These are phyloP conservation scores for Rubia peregrina DNA, from an alignment of 305 asterid species.

Conservation along the genomic window DNA sequence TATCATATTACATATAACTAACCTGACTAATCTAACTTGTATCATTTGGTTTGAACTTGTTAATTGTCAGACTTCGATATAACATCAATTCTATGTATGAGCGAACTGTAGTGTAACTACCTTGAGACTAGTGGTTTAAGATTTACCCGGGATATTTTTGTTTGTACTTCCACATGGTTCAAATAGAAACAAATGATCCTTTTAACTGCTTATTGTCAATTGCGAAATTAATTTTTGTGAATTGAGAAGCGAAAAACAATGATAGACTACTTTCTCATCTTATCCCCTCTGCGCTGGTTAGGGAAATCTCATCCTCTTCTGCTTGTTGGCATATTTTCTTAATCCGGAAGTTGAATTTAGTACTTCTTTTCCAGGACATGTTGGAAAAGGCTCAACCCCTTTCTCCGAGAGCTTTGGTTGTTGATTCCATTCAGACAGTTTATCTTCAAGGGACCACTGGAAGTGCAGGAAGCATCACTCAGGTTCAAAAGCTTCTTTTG, in stretches of 20 bases:
- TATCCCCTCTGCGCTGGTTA: not conserved
- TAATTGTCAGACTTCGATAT: too few relatives aligned
- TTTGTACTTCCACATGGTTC: not conserved
- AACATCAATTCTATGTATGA: not conserved
- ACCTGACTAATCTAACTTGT: not conserved
- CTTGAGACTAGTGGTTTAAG: not conserved
- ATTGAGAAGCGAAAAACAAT: not conserved
- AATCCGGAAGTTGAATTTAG: not conserved
- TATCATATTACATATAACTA: not conserved
- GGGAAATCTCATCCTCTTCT: not conserved
- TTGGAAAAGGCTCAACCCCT: constrained; percentile 59
- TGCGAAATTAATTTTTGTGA: not conserved
- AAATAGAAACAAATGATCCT: not conserved
- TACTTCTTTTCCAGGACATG: constrained; percentile 53
- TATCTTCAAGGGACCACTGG: constrained; percentile 72
- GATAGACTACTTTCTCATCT: not conserved
- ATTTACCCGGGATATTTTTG: not conserved
- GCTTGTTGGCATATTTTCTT: not conserved
- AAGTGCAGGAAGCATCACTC: constrained; percentile 71
- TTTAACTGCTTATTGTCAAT: not conserved
- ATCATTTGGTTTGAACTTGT: constrained; percentile 1
- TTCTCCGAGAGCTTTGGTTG: constrained; percentile 56
- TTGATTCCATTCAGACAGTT: constrained; percentile 96
- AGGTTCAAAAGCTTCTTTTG: constrained; percentile 44
- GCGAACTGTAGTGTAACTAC: not conserved